Conservation (phyloP, 1,284 basidiomycete species). For the Earliella scabrosa region DNA sequence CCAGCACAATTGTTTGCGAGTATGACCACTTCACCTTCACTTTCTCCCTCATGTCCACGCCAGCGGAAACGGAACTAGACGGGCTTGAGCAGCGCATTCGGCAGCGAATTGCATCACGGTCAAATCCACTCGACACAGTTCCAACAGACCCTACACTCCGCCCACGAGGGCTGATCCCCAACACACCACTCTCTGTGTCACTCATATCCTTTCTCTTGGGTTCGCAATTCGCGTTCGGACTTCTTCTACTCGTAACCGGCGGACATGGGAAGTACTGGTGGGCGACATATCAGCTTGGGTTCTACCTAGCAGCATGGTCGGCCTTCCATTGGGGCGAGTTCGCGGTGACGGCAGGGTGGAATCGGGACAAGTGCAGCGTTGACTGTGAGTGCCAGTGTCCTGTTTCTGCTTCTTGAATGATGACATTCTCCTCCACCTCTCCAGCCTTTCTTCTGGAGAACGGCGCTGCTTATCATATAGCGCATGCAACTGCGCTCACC, state of each 20-base stretch:
- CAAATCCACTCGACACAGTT: conserved; percentile 56
- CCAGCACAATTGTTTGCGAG: conserved; percentile 19
- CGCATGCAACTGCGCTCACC: conserved; percentile 77
- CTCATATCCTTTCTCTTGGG: conserved; percentile 81
- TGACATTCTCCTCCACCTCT: too few relatives aligned
- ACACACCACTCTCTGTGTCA: conserved; percentile 79
- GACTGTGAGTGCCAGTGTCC: conserved; percentile 72
- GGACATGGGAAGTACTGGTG: conserved; percentile 58
- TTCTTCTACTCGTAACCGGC: conserved; percentile 50
- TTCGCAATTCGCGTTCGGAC: conserved; percentile 58
- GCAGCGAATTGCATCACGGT: conserved; percentile 41
- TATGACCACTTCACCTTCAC: background rate
- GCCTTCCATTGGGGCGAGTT: conserved; percentile 96
- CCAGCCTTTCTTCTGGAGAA: conserved; percentile 97
- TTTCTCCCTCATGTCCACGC: conserved; percentile 16
- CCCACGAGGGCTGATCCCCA: conserved; percentile 72
- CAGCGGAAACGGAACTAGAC: conserved; percentile 28
- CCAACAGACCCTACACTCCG: conserved; percentile 42
- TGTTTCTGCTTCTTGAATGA: too few relatives aligned
- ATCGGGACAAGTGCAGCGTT: conserved; percentile 88
- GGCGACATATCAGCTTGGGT: conserved; percentile 77
- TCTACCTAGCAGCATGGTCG: conserved; percentile 83
- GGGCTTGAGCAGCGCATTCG: conserved; percentile 51
- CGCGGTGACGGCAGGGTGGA: conserved; percentile 95
- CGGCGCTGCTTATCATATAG: conserved; percentile 83